These are phyloP conservation scores for Gillenia trifoliata DNA, from an alignment of 306 rosid species.

Conservation along the genomic window DNA sequence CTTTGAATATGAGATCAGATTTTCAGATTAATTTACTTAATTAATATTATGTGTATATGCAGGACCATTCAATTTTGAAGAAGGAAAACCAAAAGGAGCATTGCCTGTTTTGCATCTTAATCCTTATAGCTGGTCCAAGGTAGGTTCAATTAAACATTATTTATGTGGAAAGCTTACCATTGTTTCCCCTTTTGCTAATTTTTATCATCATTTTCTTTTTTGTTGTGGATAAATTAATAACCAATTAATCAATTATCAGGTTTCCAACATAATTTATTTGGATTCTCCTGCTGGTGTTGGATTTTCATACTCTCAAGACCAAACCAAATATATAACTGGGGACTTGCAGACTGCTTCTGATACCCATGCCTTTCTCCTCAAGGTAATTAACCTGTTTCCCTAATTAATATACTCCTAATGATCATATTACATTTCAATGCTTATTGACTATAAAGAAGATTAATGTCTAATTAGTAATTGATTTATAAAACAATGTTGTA, in stretches of 20 bases:
- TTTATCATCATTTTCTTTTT: neutral
- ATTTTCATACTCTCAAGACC: slow-evolving; percentile 35
- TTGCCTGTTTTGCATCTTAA: slow-evolving; percentile 45
- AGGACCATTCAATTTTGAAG: slow-evolving; percentile 53
- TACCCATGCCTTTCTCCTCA: slow-evolving; percentile 41
- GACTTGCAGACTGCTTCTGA: slow-evolving; percentile 45
- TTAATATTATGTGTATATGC: neutral
- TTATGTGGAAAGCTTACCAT: neutral
- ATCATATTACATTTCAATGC: neutral
- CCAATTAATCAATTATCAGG: slow-evolving; percentile 19
- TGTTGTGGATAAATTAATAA: neutral
- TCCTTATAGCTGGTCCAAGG: slow-evolving; percentile 56
- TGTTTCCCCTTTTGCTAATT: neutral
- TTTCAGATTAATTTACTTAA: neutral
- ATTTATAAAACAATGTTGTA: too few relatives aligned
- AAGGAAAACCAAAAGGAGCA: slow-evolving; percentile 32
- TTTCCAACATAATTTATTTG: slow-evolving; percentile 47
- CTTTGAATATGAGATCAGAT: neutral
- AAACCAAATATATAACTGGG: slow-evolving; percentile 32
- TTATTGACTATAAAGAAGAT: neutral
- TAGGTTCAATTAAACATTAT: neutral
- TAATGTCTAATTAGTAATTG: too few relatives aligned
- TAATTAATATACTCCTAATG: neutral
- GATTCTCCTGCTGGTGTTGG: slow-evolving; percentile 58
- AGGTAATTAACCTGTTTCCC: slow-evolving; percentile 1